Evolutionary conservation across 2,329 filamentous ascomycete genomes (phyloP).

Genomic region (Xylaria multiplex): DNA sequence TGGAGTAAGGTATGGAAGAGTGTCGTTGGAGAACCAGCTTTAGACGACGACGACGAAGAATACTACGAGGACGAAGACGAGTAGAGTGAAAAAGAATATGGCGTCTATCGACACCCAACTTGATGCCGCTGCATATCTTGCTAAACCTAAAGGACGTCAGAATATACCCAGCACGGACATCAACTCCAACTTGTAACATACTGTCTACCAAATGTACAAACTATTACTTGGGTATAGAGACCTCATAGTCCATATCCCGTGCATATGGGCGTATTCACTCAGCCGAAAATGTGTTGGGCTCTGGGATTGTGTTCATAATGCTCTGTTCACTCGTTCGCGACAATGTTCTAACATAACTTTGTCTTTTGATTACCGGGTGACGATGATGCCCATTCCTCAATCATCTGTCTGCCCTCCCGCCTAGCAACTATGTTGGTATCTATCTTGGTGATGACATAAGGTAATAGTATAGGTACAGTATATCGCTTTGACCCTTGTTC

Average conservation of each 20-base stretch:
- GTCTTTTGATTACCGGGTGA: conserved; percentile 22
- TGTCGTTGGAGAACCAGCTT: conserved; percentile 67
- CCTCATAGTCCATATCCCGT: background rate
- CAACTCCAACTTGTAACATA: conserved; percentile 31
- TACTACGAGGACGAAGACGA: conserved; percentile 67
- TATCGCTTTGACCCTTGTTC: conserved; percentile 24
- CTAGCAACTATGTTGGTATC: conserved; percentile 32
- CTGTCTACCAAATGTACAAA: conserved; percentile 33
- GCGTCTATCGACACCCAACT: conserved; percentile 14
- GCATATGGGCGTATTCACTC: conserved; percentile 1
- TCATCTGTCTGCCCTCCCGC: conserved; percentile 16
- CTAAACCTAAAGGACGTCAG: conserved; percentile 3
- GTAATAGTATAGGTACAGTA: conserved; percentile 35
- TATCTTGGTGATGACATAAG: conserved; percentile 33
- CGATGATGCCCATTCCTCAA: conserved; percentile 31
- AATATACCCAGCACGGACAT: background rate
- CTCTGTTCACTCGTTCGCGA: conserved; percentile 21
- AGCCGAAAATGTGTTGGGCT: background rate
- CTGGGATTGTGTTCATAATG: conserved; percentile 14
- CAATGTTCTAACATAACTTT: conserved; percentile 17
- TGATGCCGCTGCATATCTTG: background rate
- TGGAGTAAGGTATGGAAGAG: conserved; percentile 84
- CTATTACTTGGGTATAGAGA: conserved; percentile 9
- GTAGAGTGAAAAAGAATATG: conserved; percentile 48
- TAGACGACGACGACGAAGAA: conserved; percentile 68